These are phyloP conservation scores for Macrolepiota dolichaula DNA, from an alignment of 768 basidiomycete species.

Conservation along the genomic window DNA sequence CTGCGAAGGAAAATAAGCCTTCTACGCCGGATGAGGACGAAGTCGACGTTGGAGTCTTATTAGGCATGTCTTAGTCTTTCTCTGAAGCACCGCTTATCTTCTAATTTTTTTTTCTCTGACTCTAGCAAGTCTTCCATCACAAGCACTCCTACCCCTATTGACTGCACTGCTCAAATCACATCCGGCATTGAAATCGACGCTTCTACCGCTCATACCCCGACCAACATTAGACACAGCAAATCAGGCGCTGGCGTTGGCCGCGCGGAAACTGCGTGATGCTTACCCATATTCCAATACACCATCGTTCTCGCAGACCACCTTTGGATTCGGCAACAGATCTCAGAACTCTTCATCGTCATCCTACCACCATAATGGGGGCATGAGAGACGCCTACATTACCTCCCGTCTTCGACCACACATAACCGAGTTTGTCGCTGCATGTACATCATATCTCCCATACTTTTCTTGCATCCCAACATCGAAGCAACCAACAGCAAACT, in stretches of 20 bases:
- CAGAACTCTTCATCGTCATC: conserved; percentile 17
- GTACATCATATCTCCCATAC: conserved; percentile 81
- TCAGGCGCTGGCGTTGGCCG: conserved; percentile 63
- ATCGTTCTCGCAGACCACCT: conserved; percentile 27
- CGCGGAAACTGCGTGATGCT: conserved; percentile 74
- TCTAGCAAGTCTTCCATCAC: conserved; percentile 73
- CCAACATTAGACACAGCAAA: conserved; percentile 75
- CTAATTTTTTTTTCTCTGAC: conserved; percentile 14
- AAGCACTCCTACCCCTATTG: conserved; percentile 72
- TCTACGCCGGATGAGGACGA: conserved; percentile 47
- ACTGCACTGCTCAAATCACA: conserved; percentile 64
- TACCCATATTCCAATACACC: conserved; percentile 73
- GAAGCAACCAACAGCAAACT: conserved; percentile 20
- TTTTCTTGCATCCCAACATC: conserved; percentile 57
- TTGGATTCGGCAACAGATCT: conserved; percentile 30
- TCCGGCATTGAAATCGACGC: conserved; percentile 66
- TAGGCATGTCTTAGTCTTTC: conserved; percentile 49
- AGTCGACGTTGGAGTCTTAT: conserved; percentile 74
- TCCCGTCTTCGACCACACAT: conserved; percentile 75
- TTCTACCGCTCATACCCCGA: conserved; percentile 80
- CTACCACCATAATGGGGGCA: conserved; percentile 40
- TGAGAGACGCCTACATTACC: conserved; percentile 79
- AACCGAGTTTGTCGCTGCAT: conserved; percentile 72
- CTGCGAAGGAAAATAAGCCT: conserved; percentile 47
- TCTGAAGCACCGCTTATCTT: background rate